Conservation (phyloP, 768 basidiomycete species). For the Boletus reticulatus region DNA sequence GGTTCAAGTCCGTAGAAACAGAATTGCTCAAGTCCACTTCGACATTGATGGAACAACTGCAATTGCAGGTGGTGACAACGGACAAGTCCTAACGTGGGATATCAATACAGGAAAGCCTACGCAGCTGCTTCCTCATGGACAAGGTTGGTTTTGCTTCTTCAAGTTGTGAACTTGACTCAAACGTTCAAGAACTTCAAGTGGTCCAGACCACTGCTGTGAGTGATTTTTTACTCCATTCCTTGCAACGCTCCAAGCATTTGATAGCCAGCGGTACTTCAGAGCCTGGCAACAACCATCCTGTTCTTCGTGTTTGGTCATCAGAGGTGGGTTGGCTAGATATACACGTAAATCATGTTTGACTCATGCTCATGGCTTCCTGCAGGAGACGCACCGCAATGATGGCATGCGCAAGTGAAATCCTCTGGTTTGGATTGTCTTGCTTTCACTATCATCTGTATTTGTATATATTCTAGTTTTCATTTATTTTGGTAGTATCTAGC, state of each 20-base stretch:
- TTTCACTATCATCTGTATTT: too few species aligned
- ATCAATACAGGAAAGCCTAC: background rate
- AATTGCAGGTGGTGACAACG: background rate
- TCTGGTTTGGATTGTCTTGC: too few species aligned
- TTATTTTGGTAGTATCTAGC: too few species aligned
- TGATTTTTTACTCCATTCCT: background rate
- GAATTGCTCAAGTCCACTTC: background rate
- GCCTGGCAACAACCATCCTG: background rate
- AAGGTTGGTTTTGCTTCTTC: background rate
- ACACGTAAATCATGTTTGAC: background rate
- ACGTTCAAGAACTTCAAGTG: background rate
- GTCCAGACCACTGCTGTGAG: background rate
- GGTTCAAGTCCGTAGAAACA: background rate
- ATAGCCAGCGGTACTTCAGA: background rate
- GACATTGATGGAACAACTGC: background rate
- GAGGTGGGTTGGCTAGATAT: background rate
- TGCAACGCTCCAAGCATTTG: background rate
- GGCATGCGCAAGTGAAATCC: too few species aligned
- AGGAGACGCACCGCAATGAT: background rate
- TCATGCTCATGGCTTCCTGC: background rate
- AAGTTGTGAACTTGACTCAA: background rate
- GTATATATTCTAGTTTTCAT: too few species aligned
- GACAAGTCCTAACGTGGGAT: background rate
- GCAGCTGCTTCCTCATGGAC: background rate
- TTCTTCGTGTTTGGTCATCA: background rate